Conservation (phyloP, 768 basidiomycete genomes). For the Leccinellum rugosiceps region DNA sequence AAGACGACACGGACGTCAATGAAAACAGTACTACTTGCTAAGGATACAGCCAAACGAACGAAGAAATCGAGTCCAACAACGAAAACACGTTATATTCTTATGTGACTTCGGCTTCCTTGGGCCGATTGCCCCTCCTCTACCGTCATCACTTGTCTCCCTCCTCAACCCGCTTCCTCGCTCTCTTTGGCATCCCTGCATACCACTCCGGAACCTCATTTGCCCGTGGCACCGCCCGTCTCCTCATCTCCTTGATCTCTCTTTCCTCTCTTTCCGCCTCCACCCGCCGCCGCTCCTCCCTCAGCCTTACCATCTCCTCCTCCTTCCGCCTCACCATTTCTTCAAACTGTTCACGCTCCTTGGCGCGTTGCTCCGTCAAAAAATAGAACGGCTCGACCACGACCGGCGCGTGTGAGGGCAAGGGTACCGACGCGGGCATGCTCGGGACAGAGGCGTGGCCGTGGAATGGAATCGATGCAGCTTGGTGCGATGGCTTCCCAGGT, state of each 20-base stretch:
- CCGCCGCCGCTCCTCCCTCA: conserved; percentile 45
- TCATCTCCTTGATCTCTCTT: conserved; percentile 55
- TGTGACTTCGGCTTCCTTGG: background rate
- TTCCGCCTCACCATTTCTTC: conserved; percentile 55
- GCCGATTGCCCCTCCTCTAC: background rate
- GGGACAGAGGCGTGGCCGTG: conserved; percentile 47
- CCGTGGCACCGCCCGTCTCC: conserved; percentile 60
- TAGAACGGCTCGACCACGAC: conserved; percentile 31
- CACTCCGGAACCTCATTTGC: conserved; percentile 75
- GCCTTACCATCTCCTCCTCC: conserved; percentile 49
- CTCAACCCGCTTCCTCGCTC: conserved; percentile 13
- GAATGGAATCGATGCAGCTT: conserved; percentile 29
- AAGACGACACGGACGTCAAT: background rate
- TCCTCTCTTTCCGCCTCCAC: conserved; percentile 56
- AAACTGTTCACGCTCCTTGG: conserved; percentile 61
- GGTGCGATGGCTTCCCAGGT: conserved; percentile 13
- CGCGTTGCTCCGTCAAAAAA: conserved; percentile 54
- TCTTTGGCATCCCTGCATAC: conserved; percentile 71
- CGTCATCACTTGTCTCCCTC: background rate
- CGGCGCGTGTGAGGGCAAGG: background rate
- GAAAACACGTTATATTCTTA: background rate
- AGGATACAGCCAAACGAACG: background rate
- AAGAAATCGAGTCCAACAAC: background rate
- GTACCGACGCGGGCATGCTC: conserved; percentile 21
- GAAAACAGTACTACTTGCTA: background rate